Evolutionary conservation across 495 filamentous ascomycete species (phyloP).

Genomic region (Terfezia claveryi): DNA sequence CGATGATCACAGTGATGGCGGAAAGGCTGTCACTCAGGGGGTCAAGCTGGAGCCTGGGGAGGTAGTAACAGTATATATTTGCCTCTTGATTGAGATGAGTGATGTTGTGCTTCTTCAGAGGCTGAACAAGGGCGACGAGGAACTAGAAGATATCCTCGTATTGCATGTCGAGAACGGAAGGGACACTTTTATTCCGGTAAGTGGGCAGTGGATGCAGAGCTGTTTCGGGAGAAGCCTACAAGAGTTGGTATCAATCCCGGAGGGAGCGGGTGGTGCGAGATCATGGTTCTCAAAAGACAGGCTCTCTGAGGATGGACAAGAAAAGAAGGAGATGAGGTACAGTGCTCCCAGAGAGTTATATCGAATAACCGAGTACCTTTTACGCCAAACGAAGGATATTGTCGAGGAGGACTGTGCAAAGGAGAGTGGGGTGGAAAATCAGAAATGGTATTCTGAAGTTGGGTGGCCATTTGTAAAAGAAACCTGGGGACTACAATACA

Average conservation of each 20-base stretch:
- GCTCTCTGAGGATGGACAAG: slow-evolving; percentile 5
- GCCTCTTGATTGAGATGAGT: slow-evolving; percentile 30
- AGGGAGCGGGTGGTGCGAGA: slow-evolving; percentile 37
- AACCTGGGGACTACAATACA: slow-evolving; percentile 9
- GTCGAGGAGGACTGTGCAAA: slow-evolving; percentile 45
- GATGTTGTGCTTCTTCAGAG: slow-evolving; percentile 37
- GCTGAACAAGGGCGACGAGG: slow-evolving; percentile 44
- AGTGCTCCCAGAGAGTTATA: slow-evolving; percentile 72
- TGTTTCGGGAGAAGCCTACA: slow-evolving; percentile 66
- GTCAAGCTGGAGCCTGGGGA: slow-evolving; percentile 65
- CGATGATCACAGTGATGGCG: neutral
- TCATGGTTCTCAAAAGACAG: slow-evolving; percentile 9
- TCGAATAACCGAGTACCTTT: slow-evolving; percentile 51
- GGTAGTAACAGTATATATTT: slow-evolving; percentile 44
- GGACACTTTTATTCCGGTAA: slow-evolving; percentile 76
- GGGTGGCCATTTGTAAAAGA: slow-evolving; percentile 14
- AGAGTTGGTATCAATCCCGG: slow-evolving; percentile 64
- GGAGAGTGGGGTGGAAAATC: slow-evolving; percentile 25
- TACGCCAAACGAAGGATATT: slow-evolving; percentile 53
- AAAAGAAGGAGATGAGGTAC: slow-evolving; percentile 27
- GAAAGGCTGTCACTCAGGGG: neutral
- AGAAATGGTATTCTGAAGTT: slow-evolving; percentile 24
- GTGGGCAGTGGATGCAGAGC: slow-evolving; percentile 55
- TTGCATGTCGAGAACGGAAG: slow-evolving; percentile 67
- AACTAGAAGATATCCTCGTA: slow-evolving; percentile 68